These are phyloP conservation scores for Capsicum baccatum DNA, from an alignment of 257 asterid species.

Conservation along the genomic window DNA sequence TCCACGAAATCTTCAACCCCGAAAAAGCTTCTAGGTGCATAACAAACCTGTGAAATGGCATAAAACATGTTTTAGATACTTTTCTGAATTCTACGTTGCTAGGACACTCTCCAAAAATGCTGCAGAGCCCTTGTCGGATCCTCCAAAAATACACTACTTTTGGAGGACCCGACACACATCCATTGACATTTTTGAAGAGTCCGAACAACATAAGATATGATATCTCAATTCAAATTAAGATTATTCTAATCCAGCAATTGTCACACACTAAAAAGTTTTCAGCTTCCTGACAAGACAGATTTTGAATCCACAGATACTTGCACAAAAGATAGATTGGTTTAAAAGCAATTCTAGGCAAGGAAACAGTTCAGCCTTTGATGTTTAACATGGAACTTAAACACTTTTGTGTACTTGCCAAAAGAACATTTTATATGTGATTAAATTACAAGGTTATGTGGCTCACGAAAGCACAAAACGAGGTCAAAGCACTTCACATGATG, in stretches of 20 bases:
- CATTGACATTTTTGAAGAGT: background rate
- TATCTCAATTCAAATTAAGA: background rate
- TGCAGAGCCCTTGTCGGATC: background rate
- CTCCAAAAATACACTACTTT: background rate
- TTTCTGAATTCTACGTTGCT: background rate
- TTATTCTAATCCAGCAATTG: too few relatives aligned
- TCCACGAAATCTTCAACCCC: constrained; percentile 88
- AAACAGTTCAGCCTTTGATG: background rate
- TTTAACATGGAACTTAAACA: background rate
- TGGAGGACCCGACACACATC: background rate
- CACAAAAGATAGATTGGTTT: background rate
- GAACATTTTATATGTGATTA: background rate
- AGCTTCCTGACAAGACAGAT: background rate
- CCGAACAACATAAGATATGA: background rate
- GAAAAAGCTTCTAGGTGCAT: constrained; percentile 83
- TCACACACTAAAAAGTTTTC: background rate
- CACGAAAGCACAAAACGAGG: background rate
- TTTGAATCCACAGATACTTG: background rate
- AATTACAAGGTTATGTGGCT: background rate
- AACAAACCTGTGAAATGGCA: constrained; percentile 47
- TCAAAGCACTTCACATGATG: background rate
- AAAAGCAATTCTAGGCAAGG: background rate
- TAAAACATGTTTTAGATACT: background rate
- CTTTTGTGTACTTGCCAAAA: background rate
- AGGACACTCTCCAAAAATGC: background rate